These are phyloP conservation scores for Plasmodium gonderi DNA, from an alignment of 169 alveolate genomes.

Conservation along the genomic window DNA sequence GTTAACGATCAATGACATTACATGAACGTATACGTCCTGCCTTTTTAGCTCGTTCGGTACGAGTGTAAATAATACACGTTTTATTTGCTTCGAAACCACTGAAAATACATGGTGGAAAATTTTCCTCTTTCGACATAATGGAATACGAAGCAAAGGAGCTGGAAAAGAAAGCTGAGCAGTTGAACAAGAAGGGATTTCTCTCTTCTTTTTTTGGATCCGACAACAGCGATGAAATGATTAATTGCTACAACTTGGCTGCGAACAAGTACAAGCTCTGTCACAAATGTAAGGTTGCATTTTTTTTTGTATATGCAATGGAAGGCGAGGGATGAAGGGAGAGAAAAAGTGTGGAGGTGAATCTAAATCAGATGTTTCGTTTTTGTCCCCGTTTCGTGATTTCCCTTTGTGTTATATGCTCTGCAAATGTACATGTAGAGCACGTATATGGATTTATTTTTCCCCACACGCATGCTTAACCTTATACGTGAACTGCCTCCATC, in stretches of 20 bases:
- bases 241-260: constrained; percentile 65
- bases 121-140: constrained; percentile 1
- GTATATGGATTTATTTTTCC: too few species aligned
- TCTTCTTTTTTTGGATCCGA: constrained; percentile 67
- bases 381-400: neutral
- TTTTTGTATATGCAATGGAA: neutral
- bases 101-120: neutral
- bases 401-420: too few species aligned
- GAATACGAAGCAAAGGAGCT: constrained; percentile 64
- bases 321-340: neutral
- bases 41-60: neutral
- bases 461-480: neutral
- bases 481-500: neutral
- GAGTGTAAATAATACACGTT: neutral
- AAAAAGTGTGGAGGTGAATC: neutral
- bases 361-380: neutral
- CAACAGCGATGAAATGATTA: constrained; percentile 60
- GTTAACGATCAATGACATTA: neutral
- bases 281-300: constrained; percentile 23
- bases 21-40: neutral
- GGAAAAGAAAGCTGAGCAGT: constrained; percentile 55
- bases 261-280: constrained; percentile 56
- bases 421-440: too few species aligned
- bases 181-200: constrained; percentile 63
- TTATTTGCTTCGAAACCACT: neutral